Conservation (phyloP, 495 filamentous ascomycete species). For the Hamigera avellanea region DNA sequence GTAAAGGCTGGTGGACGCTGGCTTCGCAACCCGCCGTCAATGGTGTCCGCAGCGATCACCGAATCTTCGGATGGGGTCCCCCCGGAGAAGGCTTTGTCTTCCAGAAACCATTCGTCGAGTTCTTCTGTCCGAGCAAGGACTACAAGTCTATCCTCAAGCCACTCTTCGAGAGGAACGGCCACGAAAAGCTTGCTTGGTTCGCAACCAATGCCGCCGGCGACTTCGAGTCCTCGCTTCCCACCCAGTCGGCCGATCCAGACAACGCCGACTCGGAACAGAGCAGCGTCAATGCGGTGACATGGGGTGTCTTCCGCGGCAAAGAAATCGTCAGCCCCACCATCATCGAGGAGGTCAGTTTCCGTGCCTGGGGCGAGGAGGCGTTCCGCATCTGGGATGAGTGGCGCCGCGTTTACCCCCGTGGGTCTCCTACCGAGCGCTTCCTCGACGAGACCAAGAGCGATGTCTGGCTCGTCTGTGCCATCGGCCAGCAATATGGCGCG, state of each 20-base stretch:
- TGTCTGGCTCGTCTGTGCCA: slow-evolving; percentile 81
- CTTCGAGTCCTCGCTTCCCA: slow-evolving; percentile 51
- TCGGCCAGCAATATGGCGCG: slow-evolving; percentile 66
- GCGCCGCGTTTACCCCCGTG: slow-evolving; percentile 67
- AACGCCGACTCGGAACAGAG: slow-evolving; percentile 28
- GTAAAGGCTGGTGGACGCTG: slow-evolving; percentile 84
- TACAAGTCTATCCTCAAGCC: slow-evolving; percentile 50
- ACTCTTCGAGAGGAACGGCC: slow-evolving; percentile 44
- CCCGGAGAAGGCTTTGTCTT: slow-evolving; percentile 82
- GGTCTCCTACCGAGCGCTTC: slow-evolving; percentile 54
- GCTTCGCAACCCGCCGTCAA: slow-evolving; percentile 96
- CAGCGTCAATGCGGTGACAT: slow-evolving; percentile 86
- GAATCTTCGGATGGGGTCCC: slow-evolving; percentile 91
- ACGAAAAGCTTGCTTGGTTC: slow-evolving; percentile 68
- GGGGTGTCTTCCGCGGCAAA: slow-evolving; percentile 92
- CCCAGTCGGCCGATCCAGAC: slow-evolving; percentile 19
- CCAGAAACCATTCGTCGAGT: slow-evolving; percentile 96
- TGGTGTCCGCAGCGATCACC: slow-evolving; percentile 60
- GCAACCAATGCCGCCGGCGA: slow-evolving; percentile 62
- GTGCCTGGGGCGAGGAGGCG: slow-evolving; percentile 91
- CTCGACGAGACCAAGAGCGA: slow-evolving; percentile 54
- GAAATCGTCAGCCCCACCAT: slow-evolving; percentile 97
- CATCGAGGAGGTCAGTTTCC: slow-evolving; percentile 92
- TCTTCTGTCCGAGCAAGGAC: slow-evolving; percentile 66
- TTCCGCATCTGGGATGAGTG: slow-evolving; percentile 94